Base-by-base conservation (phyloP, 345 rosid genomes). In the Conringia planisiliqua region DNA sequence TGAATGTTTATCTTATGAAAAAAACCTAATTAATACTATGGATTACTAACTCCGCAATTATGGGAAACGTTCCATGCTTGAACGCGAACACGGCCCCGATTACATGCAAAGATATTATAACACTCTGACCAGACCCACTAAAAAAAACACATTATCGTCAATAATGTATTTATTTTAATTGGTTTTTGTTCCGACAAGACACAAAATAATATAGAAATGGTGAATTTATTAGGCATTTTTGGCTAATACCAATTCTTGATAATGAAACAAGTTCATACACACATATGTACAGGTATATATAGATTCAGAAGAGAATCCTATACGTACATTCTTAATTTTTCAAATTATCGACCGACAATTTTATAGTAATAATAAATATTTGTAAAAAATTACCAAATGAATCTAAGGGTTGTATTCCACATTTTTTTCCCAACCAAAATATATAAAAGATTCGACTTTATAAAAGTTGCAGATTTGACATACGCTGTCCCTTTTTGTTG, bases 401-500 rank as follows among this genome's bases (percentile, higher is more conserved):
- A 58, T 39, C 8, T 1, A 16, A 66, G n/a, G 18, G 43, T 58
- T 27, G 72, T 47, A 58, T 74, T 74, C 73, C 73, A 47, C 61
- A 27, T 47, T 47, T 74, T 39, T 46, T 17, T 43, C 72, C 42
- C 60, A 59, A 12, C 62, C 55, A 68, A 48, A 8, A 2, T 7
- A 46, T 66, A 74, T 27, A 47, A 46, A 65, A 66, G 61, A 44
- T 35, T 74, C 51, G 51, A 58, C 72, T 74, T 66, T 67, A 67
- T 59, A 48, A 74, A 66, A 73, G 72, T 55, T 73, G 71, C 47
- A 64, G 77, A 64, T 32, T 64, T 14, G 64, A 64, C 65, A 32
- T 43, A 64, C 58, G 33, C 5, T 51, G 54, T 51, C 76, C 20
- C 62, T 51, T 71, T 7, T 13, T 24, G 10, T 22, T 35, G n/a